Conservation (phyloP, 2,329 filamentous ascomycete species). For the Nigrospora oryzae region DNA sequence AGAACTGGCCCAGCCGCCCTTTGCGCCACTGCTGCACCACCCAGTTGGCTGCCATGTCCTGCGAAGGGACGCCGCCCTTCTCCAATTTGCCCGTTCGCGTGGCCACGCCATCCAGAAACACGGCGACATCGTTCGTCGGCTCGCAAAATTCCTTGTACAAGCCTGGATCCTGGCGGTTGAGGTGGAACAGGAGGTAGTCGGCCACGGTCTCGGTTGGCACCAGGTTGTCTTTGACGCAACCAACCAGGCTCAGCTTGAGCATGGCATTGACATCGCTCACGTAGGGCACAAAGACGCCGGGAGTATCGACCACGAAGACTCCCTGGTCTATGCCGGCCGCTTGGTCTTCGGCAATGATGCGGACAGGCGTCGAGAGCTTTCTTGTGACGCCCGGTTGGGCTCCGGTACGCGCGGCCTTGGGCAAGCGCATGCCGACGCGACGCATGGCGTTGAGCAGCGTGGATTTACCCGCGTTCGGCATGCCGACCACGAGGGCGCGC, state of each 20-base stretch:
- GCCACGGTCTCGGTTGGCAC: constrained; percentile 70
- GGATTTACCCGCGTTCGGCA: constrained; percentile 97
- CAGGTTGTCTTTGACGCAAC: constrained; percentile 83
- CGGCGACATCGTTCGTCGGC: constrained; percentile 78
- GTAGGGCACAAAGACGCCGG: constrained; percentile 91
- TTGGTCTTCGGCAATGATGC: constrained; percentile 43
- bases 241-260: constrained; percentile 89
- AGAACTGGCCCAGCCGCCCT: constrained; percentile 67
- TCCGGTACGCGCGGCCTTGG: constrained; percentile 73
- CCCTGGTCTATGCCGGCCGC: constrained; percentile 39
- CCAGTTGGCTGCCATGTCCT: constrained; percentile 68
- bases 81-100: constrained; percentile 65
- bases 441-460: constrained; percentile 86
- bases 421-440: constrained; percentile 47
- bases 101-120: constrained; percentile 64
- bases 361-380: constrained; percentile 75
- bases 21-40: constrained; percentile 75
- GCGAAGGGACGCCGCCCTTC: constrained; percentile 62
- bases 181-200: constrained; percentile 80
- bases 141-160: constrained; percentile 54
- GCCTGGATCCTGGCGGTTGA: constrained; percentile 60
- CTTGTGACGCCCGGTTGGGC: constrained; percentile 84
- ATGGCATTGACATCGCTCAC: constrained; percentile 78
- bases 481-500: constrained; percentile 81
- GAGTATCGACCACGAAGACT: constrained; percentile 84